phyloP scores from a whole-genome alignment of 2,329 filamentous ascomycete genomes.

The Elsinoe necatrix region DNA sequence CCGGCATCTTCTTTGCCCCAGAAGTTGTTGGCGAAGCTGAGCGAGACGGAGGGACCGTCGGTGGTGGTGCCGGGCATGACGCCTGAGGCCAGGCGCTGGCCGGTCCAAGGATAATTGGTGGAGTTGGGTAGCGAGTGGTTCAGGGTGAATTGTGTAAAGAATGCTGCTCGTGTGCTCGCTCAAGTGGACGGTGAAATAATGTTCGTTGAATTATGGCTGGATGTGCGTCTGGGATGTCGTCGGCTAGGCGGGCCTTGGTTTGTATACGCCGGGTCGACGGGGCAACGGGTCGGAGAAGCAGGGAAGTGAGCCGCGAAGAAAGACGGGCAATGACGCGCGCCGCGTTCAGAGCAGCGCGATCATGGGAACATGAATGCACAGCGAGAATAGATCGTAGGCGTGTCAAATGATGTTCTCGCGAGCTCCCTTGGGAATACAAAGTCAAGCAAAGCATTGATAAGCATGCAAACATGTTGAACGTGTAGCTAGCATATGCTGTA shows the following conservation, averaged over 20 bases:
- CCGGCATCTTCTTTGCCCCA: conserved; percentile 99
- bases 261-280: neutral
- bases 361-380: neutral
- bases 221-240: neutral
- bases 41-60: conserved; percentile 30
- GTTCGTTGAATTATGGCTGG: neutral
- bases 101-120: neutral
- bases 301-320: neutral
- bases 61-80: conserved; percentile 28
- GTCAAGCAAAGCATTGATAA: no score
- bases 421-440: no score
- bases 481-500: no score
- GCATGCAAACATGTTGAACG: no score
- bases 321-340: neutral
- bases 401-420: no score
- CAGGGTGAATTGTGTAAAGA: neutral
- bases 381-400: no score
- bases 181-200: neutral
- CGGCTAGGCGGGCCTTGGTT: neutral
- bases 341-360: neutral
- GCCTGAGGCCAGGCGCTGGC: conserved; percentile 17
- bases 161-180: neutral
- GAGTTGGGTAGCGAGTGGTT: neutral
- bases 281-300: neutral
- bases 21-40: conserved; percentile 84